phyloP scores from a whole-genome alignment of 805 yeast species.

The Kluyveromyces lactis region DNA sequence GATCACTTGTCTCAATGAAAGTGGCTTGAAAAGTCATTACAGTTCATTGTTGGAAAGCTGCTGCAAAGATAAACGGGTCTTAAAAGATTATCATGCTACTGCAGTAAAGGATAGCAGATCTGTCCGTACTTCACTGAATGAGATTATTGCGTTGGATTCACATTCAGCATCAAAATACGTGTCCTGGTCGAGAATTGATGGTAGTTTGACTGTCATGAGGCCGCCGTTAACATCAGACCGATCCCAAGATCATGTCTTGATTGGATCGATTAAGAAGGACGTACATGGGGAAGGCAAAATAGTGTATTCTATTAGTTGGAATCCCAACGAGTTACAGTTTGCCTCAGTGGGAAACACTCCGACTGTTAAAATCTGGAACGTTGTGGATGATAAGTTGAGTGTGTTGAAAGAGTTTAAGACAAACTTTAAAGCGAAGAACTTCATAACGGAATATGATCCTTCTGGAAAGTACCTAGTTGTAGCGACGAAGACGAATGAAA shows the following conservation, averaged over 20 bases:
- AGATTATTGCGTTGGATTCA: constrained; percentile 18
- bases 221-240: constrained; percentile 8
- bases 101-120: constrained; percentile 1
- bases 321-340: constrained; percentile 14
- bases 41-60: constrained; percentile 1
- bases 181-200: constrained; percentile 26
- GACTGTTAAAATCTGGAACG: constrained; percentile 18
- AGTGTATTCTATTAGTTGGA: constrained; percentile 21
- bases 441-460: constrained; percentile 31
- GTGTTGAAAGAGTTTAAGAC: constrained; percentile 13
- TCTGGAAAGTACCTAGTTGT: constrained; percentile 41
- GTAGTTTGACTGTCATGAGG: constrained; percentile 24
- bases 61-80: background rate
- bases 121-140: constrained; percentile 8
- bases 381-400: constrained; percentile 11
- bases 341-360: constrained; percentile 19
- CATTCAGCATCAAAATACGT: constrained; percentile 21
- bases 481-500: constrained; percentile 32
- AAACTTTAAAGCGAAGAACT: constrained; percentile 11
- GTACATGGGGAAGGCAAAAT: constrained; percentile 15
- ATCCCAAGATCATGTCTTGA: constrained; percentile 8
- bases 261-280: constrained; percentile 7
- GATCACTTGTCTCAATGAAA: background rate
- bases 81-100: constrained; percentile 2
- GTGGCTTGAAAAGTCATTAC: background rate